Evolutionary conservation across 345 rosid species (phyloP), one percentile per base, ranked within the genome.

Genomic region (Clarkia xantiana): DNA sequence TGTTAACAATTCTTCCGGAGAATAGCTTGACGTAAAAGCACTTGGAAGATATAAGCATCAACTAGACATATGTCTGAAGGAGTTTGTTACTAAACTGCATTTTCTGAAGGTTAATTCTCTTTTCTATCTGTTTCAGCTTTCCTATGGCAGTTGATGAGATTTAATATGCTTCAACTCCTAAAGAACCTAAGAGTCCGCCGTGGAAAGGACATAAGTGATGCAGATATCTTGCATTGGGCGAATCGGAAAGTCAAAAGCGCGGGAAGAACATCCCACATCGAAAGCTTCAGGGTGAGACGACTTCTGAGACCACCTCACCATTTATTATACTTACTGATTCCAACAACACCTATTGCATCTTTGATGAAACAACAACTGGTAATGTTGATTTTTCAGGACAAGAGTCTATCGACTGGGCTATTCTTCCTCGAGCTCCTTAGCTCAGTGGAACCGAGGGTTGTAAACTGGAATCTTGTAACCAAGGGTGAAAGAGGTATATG

Each of bases 391-490:
- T 2, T 59, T 55, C 78, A 91, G 98, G 96, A 91, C 62, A 84
- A 79, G 74, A 76, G 76, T 55, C 64, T 91, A 16, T 74, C 98
- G 4, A 74, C 12, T 11, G 96, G 96, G 42, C 51, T 84, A 56
- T 83, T 86, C 81, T 81, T 91, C 76, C 87, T 91, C 2, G 89
- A 86, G 64, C 93, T 86, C 60, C 75, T 91, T 9, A 81, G 89
- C 58, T 73, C 87, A 1, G 89, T 84, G 56, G 98, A 91, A 65
- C 89, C 96, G 36, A 79, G 98, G 73, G 94, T 86, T 52, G 94
- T 91, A 25, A 91, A 91, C 49, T 91, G 94, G 89, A 91, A 84
- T 56, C 86, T 91, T 53, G 94, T 86, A 59, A 83, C 98, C 53
- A 91, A 78, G 80, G 98, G 96, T 40, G 85, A 81, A 79, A 81